A percentile compares a stretch with the other conserved stretches of the same genome.
Evolutionary conservation across 2,329 filamentous ascomycete genomes (phyloP).

Genomic region (Alternaria metachromatica): DNA sequence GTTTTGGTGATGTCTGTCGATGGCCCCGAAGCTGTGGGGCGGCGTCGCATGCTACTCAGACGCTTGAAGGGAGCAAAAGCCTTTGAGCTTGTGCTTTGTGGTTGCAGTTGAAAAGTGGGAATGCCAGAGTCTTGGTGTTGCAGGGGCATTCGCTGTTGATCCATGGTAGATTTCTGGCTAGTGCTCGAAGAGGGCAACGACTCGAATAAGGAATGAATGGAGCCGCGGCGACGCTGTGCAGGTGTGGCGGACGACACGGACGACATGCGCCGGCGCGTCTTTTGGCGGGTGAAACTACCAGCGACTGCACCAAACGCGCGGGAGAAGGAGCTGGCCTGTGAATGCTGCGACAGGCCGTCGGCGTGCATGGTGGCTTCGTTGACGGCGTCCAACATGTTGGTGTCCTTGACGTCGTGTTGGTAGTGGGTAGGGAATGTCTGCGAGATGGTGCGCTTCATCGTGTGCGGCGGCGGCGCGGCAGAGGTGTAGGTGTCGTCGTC

Average conservation of each 20-base stretch:
- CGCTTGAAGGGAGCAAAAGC: conserved; percentile 35
- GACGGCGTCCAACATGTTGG: conserved; percentile 36
- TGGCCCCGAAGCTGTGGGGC: conserved; percentile 38
- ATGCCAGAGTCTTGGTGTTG: conserved; percentile 46
- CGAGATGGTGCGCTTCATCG: conserved; percentile 48
- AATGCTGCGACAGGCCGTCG: conserved; percentile 21
- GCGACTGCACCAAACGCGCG: conserved; percentile 38
- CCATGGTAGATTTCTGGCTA: conserved; percentile 25
- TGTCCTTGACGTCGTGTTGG: conserved; percentile 31
- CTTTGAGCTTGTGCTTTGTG: conserved; percentile 24
- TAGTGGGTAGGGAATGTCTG: conserved; percentile 44
- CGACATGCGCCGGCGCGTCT: conserved; percentile 44
- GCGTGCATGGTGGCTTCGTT: conserved; percentile 32
- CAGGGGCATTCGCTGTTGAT: conserved; percentile 33
- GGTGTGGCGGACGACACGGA: conserved; percentile 37
- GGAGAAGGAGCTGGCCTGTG: conserved; percentile 39
- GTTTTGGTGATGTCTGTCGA: conserved; percentile 26
- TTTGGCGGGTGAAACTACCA: conserved; percentile 40
- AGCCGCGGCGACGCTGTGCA: conserved; percentile 35
- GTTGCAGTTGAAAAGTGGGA: conserved; percentile 21
- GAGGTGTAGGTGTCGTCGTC: conserved; percentile 39
- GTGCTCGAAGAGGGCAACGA: conserved; percentile 21
- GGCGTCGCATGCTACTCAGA: conserved; percentile 41
- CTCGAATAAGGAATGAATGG: conserved; percentile 38
- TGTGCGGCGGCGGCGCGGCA: conserved; percentile 23